These are phyloP conservation scores for Fusarium irregulare DNA, from an alignment of 2,329 filamentous ascomycete genomes.

Conservation along the genomic window DNA sequence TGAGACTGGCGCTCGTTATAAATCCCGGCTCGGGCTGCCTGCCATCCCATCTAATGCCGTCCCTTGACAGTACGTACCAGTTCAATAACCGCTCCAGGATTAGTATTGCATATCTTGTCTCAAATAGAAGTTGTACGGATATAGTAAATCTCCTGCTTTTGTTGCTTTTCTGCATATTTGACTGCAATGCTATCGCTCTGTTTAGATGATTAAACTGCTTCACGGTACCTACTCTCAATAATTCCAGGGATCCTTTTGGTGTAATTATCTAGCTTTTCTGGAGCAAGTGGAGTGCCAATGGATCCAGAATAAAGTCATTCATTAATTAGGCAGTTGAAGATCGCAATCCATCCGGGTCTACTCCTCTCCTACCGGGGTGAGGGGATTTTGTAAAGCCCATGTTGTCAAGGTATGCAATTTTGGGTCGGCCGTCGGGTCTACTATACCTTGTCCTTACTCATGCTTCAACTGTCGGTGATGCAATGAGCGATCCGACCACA, in stretches of 20 bases:
- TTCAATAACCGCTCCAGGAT: not conserved
- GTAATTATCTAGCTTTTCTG: not conserved
- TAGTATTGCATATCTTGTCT: not conserved
- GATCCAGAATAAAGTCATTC: slow-evolving; percentile 5
- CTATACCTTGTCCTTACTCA: not conserved
- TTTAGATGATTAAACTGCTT: not conserved
- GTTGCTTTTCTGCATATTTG: not conserved
- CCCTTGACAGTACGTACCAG: not conserved
- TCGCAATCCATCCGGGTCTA: slow-evolving; percentile 28
- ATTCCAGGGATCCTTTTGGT: not conserved
- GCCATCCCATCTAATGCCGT: not conserved
- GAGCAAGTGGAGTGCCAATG: not conserved
- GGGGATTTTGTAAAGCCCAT: slow-evolving; percentile 25
- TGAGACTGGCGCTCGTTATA: slow-evolving; percentile 22
- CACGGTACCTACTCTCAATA: not conserved
- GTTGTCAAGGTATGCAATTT: slow-evolving; percentile 25
- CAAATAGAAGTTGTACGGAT: not conserved
- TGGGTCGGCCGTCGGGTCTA: not conserved
- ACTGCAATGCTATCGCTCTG: not conserved
- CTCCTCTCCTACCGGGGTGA: slow-evolving; percentile 3
- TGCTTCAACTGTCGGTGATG: slow-evolving; percentile 2
- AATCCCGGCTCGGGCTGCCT: slow-evolving; percentile 1
- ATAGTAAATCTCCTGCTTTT: not conserved
- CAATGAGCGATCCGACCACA: not conserved
- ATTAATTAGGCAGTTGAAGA: slow-evolving; percentile 26